A percentile compares a stretch with the other conserved stretches of the same genome.
Evolutionary conservation across 2,329 filamentous ascomycete genomes (phyloP).

Genomic region (Diaporthe aspalathi): DNA sequence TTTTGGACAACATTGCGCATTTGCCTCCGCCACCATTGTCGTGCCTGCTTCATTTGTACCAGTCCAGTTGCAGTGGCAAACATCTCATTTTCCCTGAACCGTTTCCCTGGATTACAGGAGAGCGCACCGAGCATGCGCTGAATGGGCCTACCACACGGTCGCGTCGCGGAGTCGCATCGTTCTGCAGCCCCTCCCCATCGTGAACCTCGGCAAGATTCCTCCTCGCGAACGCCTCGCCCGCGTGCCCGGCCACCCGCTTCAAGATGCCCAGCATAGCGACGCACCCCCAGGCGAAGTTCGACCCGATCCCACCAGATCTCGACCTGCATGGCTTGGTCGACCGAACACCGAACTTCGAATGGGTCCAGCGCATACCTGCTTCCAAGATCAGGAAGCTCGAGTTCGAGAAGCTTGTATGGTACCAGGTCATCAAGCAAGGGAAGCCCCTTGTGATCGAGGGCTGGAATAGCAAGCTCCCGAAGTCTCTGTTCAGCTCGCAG

Average conservation of each 20-base stretch:
- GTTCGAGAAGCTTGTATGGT: constrained; percentile 86
- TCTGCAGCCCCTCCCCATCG: not conserved
- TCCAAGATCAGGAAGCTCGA: constrained; percentile 81
- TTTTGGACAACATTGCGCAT: not conserved
- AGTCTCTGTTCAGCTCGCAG: constrained; percentile 79
- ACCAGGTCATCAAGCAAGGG: constrained; percentile 86
- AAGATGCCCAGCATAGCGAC: constrained; percentile 76
- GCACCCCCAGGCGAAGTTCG: constrained; percentile 88
- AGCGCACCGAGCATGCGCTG: constrained; percentile 26
- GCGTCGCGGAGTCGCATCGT: constrained; percentile 24
- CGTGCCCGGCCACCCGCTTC: constrained; percentile 32
- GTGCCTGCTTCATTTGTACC: not conserved
- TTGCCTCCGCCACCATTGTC: not conserved
- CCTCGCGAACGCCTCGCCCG: not conserved
- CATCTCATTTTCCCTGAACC: not conserved
- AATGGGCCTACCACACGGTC: constrained; percentile 13
- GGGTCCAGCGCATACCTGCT: constrained; percentile 82
- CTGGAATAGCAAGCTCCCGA: constrained; percentile 81
- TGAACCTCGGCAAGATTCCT: not conserved
- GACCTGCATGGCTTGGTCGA: constrained; percentile 82
- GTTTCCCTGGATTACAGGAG: not conserved
- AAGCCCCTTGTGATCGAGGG: constrained; percentile 92
- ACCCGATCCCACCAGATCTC: constrained; percentile 88
- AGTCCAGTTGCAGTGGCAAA: not conserved
- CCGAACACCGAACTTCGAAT: constrained; percentile 84